Percentiles rank a stretch among this genome's conserved stretches.
Evolutionary conservation across 108 stramenopile genomes (phyloP).

Genomic region (Skeletonema marinoi): DNA sequence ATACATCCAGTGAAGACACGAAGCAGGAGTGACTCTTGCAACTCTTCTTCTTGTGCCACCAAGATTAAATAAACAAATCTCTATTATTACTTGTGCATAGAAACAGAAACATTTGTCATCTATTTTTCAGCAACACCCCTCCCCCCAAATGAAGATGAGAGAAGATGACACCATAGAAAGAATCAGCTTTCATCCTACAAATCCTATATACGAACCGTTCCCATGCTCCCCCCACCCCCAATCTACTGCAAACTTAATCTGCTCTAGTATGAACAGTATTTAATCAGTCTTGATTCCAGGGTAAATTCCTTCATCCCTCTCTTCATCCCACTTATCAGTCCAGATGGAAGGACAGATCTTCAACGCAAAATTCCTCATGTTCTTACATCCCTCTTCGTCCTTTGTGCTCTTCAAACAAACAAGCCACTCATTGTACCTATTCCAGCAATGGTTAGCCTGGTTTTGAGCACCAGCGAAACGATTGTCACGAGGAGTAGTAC

Average conservation of each 20-base stretch:
- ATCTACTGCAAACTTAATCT: neutral
- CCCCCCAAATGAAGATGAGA: neutral
- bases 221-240: neutral
- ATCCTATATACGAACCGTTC: neutral
- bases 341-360: conserved; percentile 88
- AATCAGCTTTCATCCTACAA: neutral
- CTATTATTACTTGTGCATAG: neutral
- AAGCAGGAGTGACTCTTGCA: neutral
- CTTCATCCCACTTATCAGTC: conserved; percentile 91
- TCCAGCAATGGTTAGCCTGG: conserved; percentile 95
- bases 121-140: neutral
- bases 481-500: conserved; percentile 90
- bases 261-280: conserved; percentile 5
- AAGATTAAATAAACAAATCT: neutral
- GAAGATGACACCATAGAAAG: neutral
- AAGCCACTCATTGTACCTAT: conserved; percentile 96
- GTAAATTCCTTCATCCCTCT: conserved; percentile 78
- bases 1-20: too few species aligned
- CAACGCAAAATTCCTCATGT: conserved; percentile 64
- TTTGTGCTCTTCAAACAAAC: conserved; percentile 87
- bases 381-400: conserved; percentile 89
- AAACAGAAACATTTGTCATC: neutral
- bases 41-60: neutral
- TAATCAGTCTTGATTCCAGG: conserved; percentile 57
- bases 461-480: conserved; percentile 83